Evolutionary conservation across 2,329 filamentous ascomycete species (phyloP), one percentile per base, ranked within the genome.

Genomic region (Scedosporium minutisporum): DNA sequence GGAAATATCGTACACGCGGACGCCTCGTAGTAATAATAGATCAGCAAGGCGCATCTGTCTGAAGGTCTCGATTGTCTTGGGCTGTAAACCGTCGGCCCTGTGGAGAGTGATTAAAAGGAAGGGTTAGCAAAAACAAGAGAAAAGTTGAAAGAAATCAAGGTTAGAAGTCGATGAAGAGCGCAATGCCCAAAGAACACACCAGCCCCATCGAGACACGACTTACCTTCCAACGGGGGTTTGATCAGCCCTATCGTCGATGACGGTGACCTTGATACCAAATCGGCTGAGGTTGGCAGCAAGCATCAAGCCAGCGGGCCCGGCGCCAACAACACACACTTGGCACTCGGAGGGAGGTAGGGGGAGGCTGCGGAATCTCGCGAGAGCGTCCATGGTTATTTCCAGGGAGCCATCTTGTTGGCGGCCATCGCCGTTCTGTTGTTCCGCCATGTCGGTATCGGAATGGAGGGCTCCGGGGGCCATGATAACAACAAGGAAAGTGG

Each of bases 21-120:
- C 87, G 33, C 86, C 88, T 67, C 86, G 82, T 65, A 83, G 82
- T 51, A 91, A 73, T 33, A 91, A 73, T 1, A 82, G 77, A 65
- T 90, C 87, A n/a, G 84, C 86, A n/a, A 91, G 75, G 41, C 87
- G 80, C 78, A 91, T 85, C 74, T 90, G 88, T 65, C 84, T 82
- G 68, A 91, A 82, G 0, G 88, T 91, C 75, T 91, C 88, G 68
- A 92, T 89, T 1, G 87, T 88, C 74, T 91, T 91, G 55, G 88
- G 88, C 69, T 91, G 88, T 61, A 91, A 77, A 48, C 88, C 88
- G 71, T 91, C 89, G 65, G 87, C 87, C 71, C 80, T 82, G 68
- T 63, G 65, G 57, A 60, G 59, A 48, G 27, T 33, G 53, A 41
- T 48, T 57, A 42, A 27, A 63, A 60, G 14, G 38, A 38, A 18